Percentiles rank a stretch among this genome's conserved stretches.
Evolutionary conservation across 2,329 filamentous ascomycete species (phyloP).

Genomic region (Penicillium freii): DNA sequence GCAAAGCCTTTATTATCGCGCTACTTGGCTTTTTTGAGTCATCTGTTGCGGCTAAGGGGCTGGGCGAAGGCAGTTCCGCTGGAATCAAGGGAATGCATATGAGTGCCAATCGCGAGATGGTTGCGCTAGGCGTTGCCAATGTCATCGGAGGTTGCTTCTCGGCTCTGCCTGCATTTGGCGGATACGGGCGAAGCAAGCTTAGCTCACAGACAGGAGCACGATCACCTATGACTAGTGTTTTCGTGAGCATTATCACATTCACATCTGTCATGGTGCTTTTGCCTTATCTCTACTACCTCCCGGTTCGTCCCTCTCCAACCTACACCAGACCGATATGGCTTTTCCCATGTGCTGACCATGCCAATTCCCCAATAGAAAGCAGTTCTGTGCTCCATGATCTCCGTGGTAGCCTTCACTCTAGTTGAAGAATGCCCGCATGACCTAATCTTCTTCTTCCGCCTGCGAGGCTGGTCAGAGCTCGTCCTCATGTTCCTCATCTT

Average conservation of each 20-base stretch:
- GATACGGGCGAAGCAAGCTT: constrained; percentile 93
- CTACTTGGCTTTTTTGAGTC: constrained; percentile 98
- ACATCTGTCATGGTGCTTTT: constrained; percentile 77
- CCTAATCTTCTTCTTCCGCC: constrained; percentile 80
- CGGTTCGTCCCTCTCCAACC: constrained; percentile 58
- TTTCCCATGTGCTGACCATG: neutral
- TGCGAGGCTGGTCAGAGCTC: constrained; percentile 83
- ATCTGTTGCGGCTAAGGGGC: constrained; percentile 88
- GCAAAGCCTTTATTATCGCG: constrained; percentile 88
- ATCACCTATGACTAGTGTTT: constrained; percentile 89
- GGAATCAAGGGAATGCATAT: constrained; percentile 76
- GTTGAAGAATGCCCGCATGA: constrained; percentile 95
- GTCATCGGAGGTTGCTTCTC: constrained; percentile 89
- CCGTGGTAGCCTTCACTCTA: constrained; percentile 88
- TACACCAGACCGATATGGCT: too few relatives aligned
- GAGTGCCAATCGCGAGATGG: constrained; percentile 88
- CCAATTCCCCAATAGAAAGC: constrained; percentile 64
- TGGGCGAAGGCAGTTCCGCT: constrained; percentile 63
- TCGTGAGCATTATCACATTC: constrained; percentile 78
- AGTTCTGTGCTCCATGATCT: constrained; percentile 89
- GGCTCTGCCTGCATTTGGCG: constrained; percentile 89
- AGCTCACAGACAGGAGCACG: constrained; percentile 88
- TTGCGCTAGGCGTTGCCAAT: constrained; percentile 87
- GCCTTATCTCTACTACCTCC: constrained; percentile 91
- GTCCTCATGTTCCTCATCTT: constrained; percentile 88